Evolutionary conservation across 306 rosid genomes (phyloP).

Genomic region (Luffa acutangula): DNA sequence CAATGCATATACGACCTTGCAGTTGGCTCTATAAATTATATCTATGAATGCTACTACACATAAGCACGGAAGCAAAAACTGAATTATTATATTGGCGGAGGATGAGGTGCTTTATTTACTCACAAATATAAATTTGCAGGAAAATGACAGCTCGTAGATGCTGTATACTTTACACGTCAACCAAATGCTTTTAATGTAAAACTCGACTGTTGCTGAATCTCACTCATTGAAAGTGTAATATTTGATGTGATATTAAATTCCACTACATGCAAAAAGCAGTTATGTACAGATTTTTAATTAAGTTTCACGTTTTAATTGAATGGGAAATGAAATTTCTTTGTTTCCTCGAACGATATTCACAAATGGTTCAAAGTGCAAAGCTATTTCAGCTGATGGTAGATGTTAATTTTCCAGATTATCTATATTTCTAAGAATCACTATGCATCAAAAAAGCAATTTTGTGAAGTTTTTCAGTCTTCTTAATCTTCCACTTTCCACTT

Average conservation of each 20-base stretch:
- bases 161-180: background rate
- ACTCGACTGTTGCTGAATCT: background rate
- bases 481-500: background rate
- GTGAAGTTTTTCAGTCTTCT: background rate
- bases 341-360: background rate
- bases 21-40: background rate
- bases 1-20: background rate
- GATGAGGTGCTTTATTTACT: background rate
- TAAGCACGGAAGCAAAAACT: background rate
- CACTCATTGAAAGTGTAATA: background rate
- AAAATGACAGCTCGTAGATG: background rate
- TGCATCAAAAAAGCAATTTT: background rate
- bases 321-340: background rate
- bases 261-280: background rate
- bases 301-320: constrained; percentile 1
- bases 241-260: background rate
- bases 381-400: background rate
- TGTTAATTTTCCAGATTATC: background rate
- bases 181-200: background rate
- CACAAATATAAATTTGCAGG: background rate
- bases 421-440: background rate
- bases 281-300: background rate
- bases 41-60: background rate
- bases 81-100: background rate
- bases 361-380: background rate